A percentile compares a stretch with the other conserved stretches of the same genome.
These are phyloP conservation scores for Alternaria sp. DNA, from an alignment of 2,329 filamentous ascomycete genomes.

Conservation along the genomic window DNA sequence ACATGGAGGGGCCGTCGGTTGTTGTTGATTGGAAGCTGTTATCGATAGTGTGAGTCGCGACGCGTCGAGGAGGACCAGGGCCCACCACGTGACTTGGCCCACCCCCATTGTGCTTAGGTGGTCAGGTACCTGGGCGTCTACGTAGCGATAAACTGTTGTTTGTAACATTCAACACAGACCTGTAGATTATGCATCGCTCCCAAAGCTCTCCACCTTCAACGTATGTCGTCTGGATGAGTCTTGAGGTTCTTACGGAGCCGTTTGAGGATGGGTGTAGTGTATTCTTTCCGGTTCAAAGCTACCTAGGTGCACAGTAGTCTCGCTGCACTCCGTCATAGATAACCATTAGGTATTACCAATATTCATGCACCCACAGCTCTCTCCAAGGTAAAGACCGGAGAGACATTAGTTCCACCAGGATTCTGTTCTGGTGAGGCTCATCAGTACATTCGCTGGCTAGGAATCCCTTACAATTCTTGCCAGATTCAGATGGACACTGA, in stretches of 20 bases:
- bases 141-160: neutral
- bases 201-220: neutral
- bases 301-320: neutral
- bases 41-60: constrained; percentile 29
- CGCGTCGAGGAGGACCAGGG: constrained; percentile 15
- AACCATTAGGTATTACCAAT: neutral
- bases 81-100: constrained; percentile 23
- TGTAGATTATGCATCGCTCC: neutral
- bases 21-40: constrained; percentile 31
- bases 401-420: neutral
- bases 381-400: neutral
- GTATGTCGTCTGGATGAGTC: neutral
- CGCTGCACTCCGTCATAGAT: neutral
- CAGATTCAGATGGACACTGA: neutral
- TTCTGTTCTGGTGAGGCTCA: neutral
- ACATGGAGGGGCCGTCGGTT: constrained; percentile 33
- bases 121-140: neutral
- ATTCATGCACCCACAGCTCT: neutral
- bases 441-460: neutral
- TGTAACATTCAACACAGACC: too few relatives aligned
- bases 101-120: neutral
- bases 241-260: neutral
- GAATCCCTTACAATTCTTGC: neutral
- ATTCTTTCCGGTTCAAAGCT: neutral
- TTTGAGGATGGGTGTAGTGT: neutral